phyloP scores from a whole-genome alignment of 2,329 filamentous ascomycete species.

The Aspergillus jensenii region DNA sequence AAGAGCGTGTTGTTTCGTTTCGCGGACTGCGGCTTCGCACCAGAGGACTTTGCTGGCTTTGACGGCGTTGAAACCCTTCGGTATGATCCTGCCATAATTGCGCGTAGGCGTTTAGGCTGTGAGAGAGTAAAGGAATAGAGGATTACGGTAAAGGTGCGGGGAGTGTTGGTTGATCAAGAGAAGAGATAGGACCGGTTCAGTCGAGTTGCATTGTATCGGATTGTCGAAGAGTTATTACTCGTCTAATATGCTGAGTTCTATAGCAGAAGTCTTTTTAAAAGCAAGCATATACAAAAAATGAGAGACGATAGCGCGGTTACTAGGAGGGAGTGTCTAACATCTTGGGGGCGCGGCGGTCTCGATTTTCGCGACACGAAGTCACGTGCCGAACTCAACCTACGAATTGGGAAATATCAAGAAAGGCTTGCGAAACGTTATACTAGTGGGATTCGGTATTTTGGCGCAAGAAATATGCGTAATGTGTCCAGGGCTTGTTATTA shows the following conservation, averaged over 20 bases:
- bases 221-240: not conserved
- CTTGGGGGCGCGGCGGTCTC: slow-evolving; percentile 16
- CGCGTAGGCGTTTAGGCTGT: not conserved
- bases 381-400: slow-evolving; percentile 15
- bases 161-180: not conserved
- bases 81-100: slow-evolving; percentile 25
- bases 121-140: not conserved
- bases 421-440: not conserved
- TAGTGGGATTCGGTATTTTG: not conserved
- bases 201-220: not conserved
- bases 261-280: not conserved
- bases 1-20: slow-evolving; percentile 65
- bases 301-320: not conserved
- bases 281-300: not conserved
- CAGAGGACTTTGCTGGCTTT: slow-evolving; percentile 22
- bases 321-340: not conserved
- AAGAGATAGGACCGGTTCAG: not conserved
- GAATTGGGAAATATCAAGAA: not conserved
- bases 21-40: slow-evolving; percentile 6
- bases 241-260: not conserved
- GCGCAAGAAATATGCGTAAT: not conserved
- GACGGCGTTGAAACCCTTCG: slow-evolving; percentile 28
- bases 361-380: slow-evolving; percentile 22
- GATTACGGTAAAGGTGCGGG: not conserved
- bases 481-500: not conserved